Conservation (phyloP, 2,329 filamentous ascomycete genomes). For the Cladobotryum mycophilum region DNA sequence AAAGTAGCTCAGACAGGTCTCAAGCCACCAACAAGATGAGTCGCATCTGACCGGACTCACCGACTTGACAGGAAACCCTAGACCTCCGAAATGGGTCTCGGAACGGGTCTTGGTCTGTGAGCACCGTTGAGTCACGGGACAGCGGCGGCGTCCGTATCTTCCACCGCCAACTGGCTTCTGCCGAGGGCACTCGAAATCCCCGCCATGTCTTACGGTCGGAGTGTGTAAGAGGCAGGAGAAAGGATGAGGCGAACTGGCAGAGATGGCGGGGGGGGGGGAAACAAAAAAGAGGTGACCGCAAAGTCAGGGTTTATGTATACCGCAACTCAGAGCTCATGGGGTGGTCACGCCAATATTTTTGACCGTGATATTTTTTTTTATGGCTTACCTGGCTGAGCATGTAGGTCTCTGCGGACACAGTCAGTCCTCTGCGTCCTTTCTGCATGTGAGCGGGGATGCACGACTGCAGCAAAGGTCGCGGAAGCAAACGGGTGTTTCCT, state of each 20-base stretch:
- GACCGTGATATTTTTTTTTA: too few species aligned
- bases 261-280: background rate
- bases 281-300: background rate
- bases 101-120: slow-evolving; percentile 7
- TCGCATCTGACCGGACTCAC: slow-evolving; percentile 11
- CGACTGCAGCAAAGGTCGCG: background rate
- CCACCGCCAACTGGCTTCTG: slow-evolving; percentile 6
- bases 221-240: background rate
- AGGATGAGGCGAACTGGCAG: slow-evolving; percentile 4
- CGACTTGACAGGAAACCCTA: slow-evolving; percentile 9
- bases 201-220: background rate
- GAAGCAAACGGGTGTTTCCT: background rate
- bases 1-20: slow-evolving; percentile 8
- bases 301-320: slow-evolving; percentile 5
- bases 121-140: slow-evolving; percentile 11
- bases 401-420: background rate
- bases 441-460: background rate
- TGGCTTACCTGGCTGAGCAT: too few species aligned
- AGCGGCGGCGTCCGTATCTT: slow-evolving; percentile 13
- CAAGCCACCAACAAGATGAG: slow-evolving; percentile 6
- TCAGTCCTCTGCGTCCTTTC: background rate
- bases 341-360: slow-evolving; percentile 1
- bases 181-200: too few species aligned
- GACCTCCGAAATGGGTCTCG: slow-evolving; percentile 10
- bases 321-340: background rate